phyloP scores from a whole-genome alignment of 2,329 filamentous ascomycete genomes.

The Ramularia endophylla region DNA sequence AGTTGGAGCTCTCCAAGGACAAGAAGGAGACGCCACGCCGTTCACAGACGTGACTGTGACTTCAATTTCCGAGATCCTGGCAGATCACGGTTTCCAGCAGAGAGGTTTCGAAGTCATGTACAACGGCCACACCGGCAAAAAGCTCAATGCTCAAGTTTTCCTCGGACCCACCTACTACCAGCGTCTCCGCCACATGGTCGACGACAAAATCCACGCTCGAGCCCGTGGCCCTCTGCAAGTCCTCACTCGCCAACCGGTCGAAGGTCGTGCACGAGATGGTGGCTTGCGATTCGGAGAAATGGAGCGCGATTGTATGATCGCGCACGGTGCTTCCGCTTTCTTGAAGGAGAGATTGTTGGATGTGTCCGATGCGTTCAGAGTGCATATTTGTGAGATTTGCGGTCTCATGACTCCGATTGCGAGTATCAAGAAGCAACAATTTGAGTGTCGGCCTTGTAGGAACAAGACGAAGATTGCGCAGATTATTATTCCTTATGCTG shows the following conservation, averaged over 20 bases:
- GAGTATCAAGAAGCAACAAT: constrained; percentile 92
- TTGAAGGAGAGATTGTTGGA: constrained; percentile 96
- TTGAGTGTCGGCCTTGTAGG: constrained; percentile 95
- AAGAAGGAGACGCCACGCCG: constrained; percentile 94
- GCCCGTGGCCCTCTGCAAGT: constrained; percentile 96
- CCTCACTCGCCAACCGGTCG: constrained; percentile 91
- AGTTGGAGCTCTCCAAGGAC: constrained; percentile 85
- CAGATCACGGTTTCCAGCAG: constrained; percentile 89
- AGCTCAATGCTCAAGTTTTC: constrained; percentile 92
- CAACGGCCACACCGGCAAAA: constrained; percentile 93
- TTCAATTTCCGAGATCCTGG: constrained; percentile 77
- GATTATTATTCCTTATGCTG: constrained; percentile 95
- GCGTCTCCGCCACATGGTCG: constrained; percentile 97
- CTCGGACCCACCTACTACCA: constrained; percentile 98
- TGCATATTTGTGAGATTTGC: constrained; percentile 98
- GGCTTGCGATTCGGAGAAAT: constrained; percentile 99
- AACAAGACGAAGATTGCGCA: constrained; percentile 99
- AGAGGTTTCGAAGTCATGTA: constrained; percentile 99
- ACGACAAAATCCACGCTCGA: constrained; percentile 99
- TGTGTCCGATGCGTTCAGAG: constrained; percentile 94
- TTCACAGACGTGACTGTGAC: constrained; percentile 98
- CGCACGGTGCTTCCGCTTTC: constrained; percentile 96
- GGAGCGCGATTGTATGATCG: constrained; percentile 99
- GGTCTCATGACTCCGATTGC: constrained; percentile 98
- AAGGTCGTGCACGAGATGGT: constrained; percentile 96